Percentiles rank a stretch among this genome's conserved stretches.
These are phyloP conservation scores for Anethum foeniculum DNA, from an alignment of 140 eudicot species.

Conservation along the genomic window DNA sequence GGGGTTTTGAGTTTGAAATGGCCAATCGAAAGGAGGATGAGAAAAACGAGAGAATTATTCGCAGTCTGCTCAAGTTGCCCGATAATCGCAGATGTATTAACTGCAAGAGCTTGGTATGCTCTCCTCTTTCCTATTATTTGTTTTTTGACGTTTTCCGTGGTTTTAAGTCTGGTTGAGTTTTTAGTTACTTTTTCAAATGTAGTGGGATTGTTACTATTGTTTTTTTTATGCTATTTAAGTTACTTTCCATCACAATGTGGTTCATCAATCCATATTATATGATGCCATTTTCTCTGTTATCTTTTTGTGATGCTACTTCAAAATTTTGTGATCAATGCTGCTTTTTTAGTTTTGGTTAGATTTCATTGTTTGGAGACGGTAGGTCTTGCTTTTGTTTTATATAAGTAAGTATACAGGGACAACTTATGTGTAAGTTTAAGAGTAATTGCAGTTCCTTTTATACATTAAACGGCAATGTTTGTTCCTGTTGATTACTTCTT, in stretches of 20 bases:
- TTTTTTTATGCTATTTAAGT: not conserved
- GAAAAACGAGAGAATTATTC: conserved; percentile 57
- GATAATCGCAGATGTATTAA: conserved; percentile 76
- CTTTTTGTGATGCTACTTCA: too few species aligned
- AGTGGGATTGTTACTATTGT: not conserved
- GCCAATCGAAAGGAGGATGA: conserved; percentile 64
- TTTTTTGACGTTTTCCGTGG: too few species aligned
- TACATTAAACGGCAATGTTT: not conserved
- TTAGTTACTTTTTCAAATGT: not conserved
- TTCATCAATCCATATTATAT: not conserved
- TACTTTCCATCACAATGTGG: not conserved
- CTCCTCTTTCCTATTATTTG: not conserved
- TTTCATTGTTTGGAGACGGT: not conserved
- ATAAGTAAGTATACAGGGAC: not conserved
- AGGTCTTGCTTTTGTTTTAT: not conserved
- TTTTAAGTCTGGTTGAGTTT: too few species aligned
- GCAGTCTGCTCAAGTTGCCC: conserved; percentile 66
- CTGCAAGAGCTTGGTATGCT: conserved; percentile 73
- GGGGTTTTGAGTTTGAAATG: conserved; percentile 37
- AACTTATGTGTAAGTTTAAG: not conserved
- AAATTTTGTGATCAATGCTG: not conserved
- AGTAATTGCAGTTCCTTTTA: not conserved
- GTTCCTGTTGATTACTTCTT: not conserved
- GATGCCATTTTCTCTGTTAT: not conserved
- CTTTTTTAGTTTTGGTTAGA: not conserved